These are phyloP conservation scores for Podospora pseudocomata DNA, from an alignment of 495 filamentous ascomycete genomes.

Conservation along the genomic window DNA sequence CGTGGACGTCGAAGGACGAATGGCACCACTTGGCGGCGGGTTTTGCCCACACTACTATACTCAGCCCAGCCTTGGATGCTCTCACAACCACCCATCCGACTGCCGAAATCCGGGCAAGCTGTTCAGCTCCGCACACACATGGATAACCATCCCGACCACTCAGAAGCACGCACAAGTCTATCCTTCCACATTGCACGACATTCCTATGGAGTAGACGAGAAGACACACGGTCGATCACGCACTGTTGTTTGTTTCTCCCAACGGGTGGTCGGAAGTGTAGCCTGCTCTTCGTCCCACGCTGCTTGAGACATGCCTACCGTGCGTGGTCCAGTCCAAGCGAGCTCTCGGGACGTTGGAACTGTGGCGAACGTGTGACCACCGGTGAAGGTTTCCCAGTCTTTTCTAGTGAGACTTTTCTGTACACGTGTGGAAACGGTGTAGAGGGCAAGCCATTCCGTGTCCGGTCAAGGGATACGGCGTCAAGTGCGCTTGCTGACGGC, in stretches of 20 bases:
- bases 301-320: neutral
- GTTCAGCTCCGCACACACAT: slow-evolving; percentile 17
- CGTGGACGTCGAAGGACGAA: neutral
- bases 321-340: slow-evolving; percentile 6
- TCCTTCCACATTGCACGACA: neutral
- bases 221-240: neutral
- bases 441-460: neutral
- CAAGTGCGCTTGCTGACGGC: neutral
- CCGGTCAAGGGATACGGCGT: neutral
- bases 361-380: neutral
- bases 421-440: neutral
- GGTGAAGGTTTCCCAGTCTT: neutral
- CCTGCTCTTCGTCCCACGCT: neutral
- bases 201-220: slow-evolving; percentile 1
- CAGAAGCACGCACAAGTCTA: neutral
- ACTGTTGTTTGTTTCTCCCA: neutral
- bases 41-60: neutral
- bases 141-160: neutral
- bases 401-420: neutral
- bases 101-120: slow-evolving; percentile 25
- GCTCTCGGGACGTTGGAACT: neutral
- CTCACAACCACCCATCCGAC: slow-evolving; percentile 17
- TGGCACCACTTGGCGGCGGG: neutral
- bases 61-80: slow-evolving; percentile 5
- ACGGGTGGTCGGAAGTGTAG: neutral